A percentile compares a stretch with the other conserved stretches of the same genome.
Conservation (phyloP, 2,329 filamentous ascomycete genomes). For the Neofusicoccum umdonicola region DNA sequence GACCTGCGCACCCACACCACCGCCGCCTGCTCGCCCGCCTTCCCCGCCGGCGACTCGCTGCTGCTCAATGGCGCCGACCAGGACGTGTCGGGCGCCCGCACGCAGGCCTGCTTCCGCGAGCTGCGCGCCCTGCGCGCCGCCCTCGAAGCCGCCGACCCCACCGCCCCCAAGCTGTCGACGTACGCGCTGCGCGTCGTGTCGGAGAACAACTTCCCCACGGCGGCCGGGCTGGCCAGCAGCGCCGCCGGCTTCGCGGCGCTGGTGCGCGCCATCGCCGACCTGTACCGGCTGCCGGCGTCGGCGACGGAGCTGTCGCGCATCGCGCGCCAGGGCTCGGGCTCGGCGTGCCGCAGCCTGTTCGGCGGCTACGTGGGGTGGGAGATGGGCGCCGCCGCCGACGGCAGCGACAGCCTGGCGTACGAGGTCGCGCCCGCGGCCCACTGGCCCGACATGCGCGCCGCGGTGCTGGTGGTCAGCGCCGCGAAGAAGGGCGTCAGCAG, state of each 20-base stretch:
- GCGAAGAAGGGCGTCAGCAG: slow-evolving; percentile 95
- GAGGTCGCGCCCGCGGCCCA: slow-evolving; percentile 84
- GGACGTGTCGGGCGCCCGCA: slow-evolving; percentile 82
- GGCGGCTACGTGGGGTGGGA: slow-evolving; percentile 97
- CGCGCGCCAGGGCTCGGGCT: slow-evolving; percentile 90
- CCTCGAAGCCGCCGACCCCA: slow-evolving; percentile 69
- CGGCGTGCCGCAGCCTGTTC: slow-evolving; percentile 88
- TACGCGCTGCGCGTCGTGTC: slow-evolving; percentile 83
- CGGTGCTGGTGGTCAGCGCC: slow-evolving; percentile 87
- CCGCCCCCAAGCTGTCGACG: slow-evolving; percentile 76
- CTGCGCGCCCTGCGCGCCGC: slow-evolving; percentile 73
- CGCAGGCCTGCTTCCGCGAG: slow-evolving; percentile 90
- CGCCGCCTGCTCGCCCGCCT: slow-evolving; percentile 79
- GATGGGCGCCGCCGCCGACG: slow-evolving; percentile 71
- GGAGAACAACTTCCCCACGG: slow-evolving; percentile 98
- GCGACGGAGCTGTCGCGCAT: slow-evolving; percentile 83
- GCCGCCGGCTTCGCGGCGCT: slow-evolving; percentile 67
- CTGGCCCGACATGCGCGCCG: slow-evolving; percentile 92
- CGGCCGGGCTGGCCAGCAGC: slow-evolving; percentile 73
- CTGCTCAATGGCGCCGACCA: slow-evolving; percentile 80
- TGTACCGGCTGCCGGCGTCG: slow-evolving; percentile 80
- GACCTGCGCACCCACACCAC: slow-evolving; percentile 96
- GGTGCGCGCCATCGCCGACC: slow-evolving; percentile 82
- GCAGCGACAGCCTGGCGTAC: slow-evolving; percentile 82
- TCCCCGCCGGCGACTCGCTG: slow-evolving; percentile 66